phyloP scores from a whole-genome alignment of 345 rosid genomes.

The Syzygium grande region DNA sequence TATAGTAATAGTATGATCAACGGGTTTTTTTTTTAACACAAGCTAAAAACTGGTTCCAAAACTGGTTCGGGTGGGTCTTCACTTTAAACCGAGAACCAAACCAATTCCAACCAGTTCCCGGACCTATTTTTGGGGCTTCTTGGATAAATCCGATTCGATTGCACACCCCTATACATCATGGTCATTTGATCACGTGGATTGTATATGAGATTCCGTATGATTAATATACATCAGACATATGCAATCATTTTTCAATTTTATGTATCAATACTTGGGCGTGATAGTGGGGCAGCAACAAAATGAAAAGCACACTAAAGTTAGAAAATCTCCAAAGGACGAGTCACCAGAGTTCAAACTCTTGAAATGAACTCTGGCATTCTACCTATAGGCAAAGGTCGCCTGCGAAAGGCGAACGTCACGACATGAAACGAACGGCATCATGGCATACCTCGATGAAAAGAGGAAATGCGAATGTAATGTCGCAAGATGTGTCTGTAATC shows the following conservation, averaged over 20 bases:
- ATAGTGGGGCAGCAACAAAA: not conserved
- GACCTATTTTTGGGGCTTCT: no score
- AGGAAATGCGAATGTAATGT: not conserved
- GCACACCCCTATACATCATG: not conserved
- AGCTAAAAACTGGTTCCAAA: no score
- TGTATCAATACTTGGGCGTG: not conserved
- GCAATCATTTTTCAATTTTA: not conserved
- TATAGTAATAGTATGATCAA: no score
- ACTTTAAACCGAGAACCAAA: no score
- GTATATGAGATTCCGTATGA: rapidly evolving
- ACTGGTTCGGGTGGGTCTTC: no score
- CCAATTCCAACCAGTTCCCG: no score
- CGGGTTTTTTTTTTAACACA: no score
- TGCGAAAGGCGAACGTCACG: not conserved
- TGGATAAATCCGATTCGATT: no score
- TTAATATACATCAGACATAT: not conserved
- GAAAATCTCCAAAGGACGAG: not conserved
- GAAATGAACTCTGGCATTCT: not conserved
- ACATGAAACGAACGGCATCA: rapidly evolving
- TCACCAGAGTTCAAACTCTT: not conserved
- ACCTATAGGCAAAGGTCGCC: not conserved
- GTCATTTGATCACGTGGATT: not conserved
- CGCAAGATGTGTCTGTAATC: no score
- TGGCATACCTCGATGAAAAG: not conserved
- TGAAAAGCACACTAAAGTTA: not conserved